These are phyloP conservation scores for Urostyla sp. DNA, from an alignment of 73 alveolate species.

Conservation along the genomic window DNA sequence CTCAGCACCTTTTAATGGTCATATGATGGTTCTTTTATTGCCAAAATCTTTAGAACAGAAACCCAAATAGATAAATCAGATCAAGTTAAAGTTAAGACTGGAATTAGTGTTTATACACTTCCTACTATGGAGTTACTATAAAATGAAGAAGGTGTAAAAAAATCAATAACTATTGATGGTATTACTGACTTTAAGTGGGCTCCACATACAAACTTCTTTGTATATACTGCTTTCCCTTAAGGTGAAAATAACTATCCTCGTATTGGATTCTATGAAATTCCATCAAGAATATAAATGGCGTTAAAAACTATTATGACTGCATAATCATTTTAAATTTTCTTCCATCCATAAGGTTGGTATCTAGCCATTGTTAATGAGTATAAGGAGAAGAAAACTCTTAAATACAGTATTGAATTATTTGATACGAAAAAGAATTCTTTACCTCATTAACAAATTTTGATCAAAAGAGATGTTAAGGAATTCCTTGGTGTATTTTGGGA, in stretches of 20 bases:
- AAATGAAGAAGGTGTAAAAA: constrained; percentile 41
- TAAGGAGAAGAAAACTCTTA: constrained; percentile 44
- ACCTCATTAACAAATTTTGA: constrained; percentile 59
- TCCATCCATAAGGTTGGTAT: constrained; percentile 64
- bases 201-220: constrained; percentile 65
- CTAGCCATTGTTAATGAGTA: constrained; percentile 42
- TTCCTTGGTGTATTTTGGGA: constrained; percentile 61
- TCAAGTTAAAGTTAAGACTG: constrained; percentile 43
- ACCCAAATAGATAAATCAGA: background rate
- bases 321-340: constrained; percentile 5
- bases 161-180: constrained; percentile 66
- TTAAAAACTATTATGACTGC: constrained; percentile 47
- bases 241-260: constrained; percentile 37
- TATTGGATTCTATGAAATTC: constrained; percentile 59
- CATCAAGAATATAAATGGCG: constrained; percentile 34
- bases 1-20: constrained; percentile 51
- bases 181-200: constrained; percentile 59
- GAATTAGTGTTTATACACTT: constrained; percentile 48
- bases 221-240: constrained; percentile 31
- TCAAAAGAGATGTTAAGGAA: constrained; percentile 35
- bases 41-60: constrained; percentile 34
- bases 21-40: constrained; percentile 61
- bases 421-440: constrained; percentile 43
- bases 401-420: constrained; percentile 26
- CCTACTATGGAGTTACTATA: constrained; percentile 61